Conservation (phyloP, 2,329 filamentous ascomycete genomes). For the Xylariales sp. region DNA sequence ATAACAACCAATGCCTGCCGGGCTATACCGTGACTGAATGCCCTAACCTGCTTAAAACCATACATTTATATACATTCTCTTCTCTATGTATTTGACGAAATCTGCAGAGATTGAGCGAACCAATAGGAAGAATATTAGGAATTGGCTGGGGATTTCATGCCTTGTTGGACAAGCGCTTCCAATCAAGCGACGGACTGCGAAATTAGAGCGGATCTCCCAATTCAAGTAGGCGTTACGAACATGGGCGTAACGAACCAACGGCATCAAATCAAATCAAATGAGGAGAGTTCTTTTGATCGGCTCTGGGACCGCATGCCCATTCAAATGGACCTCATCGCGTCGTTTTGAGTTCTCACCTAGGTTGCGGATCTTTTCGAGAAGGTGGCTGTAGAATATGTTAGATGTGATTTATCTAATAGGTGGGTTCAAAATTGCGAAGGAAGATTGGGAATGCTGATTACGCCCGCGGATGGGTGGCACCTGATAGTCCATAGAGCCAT, state of each 20-base stretch:
- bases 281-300: conserved; percentile 61
- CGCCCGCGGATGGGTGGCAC: background rate
- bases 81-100: background rate
- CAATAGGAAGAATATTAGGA: background rate
- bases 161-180: background rate
- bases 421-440: background rate
- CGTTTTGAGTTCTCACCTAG: conserved; percentile 55
- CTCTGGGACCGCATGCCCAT: conserved; percentile 53
- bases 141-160: background rate
- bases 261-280: conserved; percentile 48
- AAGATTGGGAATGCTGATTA: background rate
- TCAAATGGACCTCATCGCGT: conserved; percentile 48
- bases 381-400: conserved; percentile 55
- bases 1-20: conserved; percentile 5
- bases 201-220: background rate
- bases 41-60: background rate
- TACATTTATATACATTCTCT: conserved; percentile 6
- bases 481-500: background rate
- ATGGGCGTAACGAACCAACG: background rate
- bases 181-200: background rate
- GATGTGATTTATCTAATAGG: conserved; percentile 6
- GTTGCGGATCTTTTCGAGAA: conserved; percentile 66
- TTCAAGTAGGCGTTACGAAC: background rate
- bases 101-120: background rate
- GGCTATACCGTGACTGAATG: background rate